Evolutionary conservation across 805 yeast species (phyloP).

Genomic region (Scheffersomyces stipitis): DNA sequence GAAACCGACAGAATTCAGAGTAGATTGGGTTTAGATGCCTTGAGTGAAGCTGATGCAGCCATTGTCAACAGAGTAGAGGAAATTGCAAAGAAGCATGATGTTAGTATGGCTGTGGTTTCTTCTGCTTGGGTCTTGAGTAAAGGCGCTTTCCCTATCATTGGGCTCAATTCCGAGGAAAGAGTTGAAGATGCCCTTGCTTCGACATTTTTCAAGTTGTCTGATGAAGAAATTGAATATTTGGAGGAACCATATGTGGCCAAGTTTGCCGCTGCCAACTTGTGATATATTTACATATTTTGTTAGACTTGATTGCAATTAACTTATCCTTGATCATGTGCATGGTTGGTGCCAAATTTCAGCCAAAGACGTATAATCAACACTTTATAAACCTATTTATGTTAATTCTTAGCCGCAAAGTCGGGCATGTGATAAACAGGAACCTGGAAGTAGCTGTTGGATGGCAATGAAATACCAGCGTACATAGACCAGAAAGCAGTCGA

Average conservation of each 20-base stretch:
- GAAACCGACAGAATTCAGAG: slow-evolving; percentile 9
- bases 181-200: slow-evolving; percentile 55
- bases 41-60: slow-evolving; percentile 15
- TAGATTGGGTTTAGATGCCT: slow-evolving; percentile 9
- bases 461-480: too few species aligned
- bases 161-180: slow-evolving; percentile 47
- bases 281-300: too few species aligned
- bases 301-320: too few species aligned
- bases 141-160: slow-evolving; percentile 56
- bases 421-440: too few species aligned
- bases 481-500: too few species aligned
- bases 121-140: slow-evolving; percentile 55
- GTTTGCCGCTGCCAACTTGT: not conserved
- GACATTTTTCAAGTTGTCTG: slow-evolving; percentile 36
- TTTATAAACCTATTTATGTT: too few species aligned
- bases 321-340: too few species aligned
- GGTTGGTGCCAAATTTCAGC: too few species aligned
- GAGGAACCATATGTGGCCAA: slow-evolving; percentile 36
- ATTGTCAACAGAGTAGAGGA: slow-evolving; percentile 54
- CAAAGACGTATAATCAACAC: too few species aligned
- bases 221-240: slow-evolving; percentile 33
- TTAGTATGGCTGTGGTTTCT: slow-evolving; percentile 55
- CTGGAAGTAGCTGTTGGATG: too few species aligned
- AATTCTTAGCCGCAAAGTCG: too few species aligned
- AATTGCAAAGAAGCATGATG: slow-evolving; percentile 45